phyloP scores from a whole-genome alignment of 1,284 basidiomycete genomes.

The Malassezia equina region DNA sequence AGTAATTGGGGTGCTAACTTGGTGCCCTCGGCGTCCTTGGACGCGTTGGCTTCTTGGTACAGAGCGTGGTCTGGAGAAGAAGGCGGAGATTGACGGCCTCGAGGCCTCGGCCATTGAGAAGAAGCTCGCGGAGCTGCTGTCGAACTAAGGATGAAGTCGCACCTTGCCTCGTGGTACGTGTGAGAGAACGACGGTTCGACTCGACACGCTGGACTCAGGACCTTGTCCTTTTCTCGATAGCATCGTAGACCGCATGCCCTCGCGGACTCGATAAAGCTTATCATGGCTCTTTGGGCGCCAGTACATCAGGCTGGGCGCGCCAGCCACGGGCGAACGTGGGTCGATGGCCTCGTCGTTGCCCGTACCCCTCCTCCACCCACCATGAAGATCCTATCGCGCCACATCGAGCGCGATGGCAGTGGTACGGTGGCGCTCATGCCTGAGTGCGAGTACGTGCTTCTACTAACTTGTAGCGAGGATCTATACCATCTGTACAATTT shows the following conservation, averaged over 20 bases:
- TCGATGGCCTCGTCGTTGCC: too few species aligned
- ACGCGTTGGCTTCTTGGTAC: neutral
- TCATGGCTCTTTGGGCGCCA: too few species aligned
- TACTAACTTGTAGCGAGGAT: conserved; percentile 58
- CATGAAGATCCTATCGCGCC: conserved; percentile 43
- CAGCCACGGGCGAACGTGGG: too few species aligned
- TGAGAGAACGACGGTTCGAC: neutral
- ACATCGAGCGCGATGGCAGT: conserved; percentile 45
- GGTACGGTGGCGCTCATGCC: conserved; percentile 39
- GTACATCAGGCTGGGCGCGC: too few species aligned
- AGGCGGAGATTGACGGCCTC: conserved; percentile 38
- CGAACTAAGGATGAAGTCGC: neutral
- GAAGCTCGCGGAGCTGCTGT: conserved; percentile 36
- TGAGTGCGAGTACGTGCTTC: conserved; percentile 40
- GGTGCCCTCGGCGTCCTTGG: neutral
- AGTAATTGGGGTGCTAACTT: neutral
- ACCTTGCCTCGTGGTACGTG: neutral
- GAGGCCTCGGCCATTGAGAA: conserved; percentile 40
- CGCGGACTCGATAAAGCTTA: neutral
- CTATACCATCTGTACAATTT: conserved; percentile 99
- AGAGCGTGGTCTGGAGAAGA: conserved; percentile 44
- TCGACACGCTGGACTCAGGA: neutral
- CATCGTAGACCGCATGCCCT: neutral
- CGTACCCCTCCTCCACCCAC: neutral
- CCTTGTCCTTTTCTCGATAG: too few species aligned